These are phyloP conservation scores for Ophiostoma pallidulum DNA, from an alignment of 2,329 filamentous ascomycete species.

Conservation along the genomic window DNA sequence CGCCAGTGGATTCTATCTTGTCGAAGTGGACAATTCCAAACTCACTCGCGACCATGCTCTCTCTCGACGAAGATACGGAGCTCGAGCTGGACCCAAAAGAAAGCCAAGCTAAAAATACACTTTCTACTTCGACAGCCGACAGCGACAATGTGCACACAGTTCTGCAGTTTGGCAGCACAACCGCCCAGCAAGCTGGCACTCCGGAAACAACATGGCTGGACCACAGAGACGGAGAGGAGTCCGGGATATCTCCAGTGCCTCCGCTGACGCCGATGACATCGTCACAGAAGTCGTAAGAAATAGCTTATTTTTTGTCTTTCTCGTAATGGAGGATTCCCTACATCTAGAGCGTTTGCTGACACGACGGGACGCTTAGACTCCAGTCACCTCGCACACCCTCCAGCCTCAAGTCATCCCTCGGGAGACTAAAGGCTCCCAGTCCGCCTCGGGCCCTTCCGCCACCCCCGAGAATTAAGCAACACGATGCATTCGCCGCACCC, in stretches of 20 bases:
- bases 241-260: background rate
- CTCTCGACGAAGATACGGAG: constrained; percentile 12
- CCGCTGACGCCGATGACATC: constrained; percentile 2
- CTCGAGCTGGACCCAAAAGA: background rate
- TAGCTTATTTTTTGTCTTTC: background rate
- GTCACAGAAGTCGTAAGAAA: background rate
- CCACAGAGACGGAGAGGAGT: background rate
- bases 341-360: background rate
- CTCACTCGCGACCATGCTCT: constrained; percentile 15
- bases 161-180: background rate
- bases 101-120: background rate
- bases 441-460: background rate
- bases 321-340: too few relatives aligned
- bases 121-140: background rate
- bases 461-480: background rate
- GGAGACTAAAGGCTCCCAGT: background rate
- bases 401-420: background rate
- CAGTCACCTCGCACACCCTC: constrained; percentile 2
- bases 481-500: background rate
- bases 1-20: constrained; percentile 32
- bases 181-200: background rate
- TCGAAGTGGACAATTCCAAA: constrained; percentile 32
- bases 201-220: background rate
- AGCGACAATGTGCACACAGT: constrained; percentile 6
- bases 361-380: background rate